Conservation (phyloP, 1,139 yeast species). For the Hyphopichia fennica region DNA sequence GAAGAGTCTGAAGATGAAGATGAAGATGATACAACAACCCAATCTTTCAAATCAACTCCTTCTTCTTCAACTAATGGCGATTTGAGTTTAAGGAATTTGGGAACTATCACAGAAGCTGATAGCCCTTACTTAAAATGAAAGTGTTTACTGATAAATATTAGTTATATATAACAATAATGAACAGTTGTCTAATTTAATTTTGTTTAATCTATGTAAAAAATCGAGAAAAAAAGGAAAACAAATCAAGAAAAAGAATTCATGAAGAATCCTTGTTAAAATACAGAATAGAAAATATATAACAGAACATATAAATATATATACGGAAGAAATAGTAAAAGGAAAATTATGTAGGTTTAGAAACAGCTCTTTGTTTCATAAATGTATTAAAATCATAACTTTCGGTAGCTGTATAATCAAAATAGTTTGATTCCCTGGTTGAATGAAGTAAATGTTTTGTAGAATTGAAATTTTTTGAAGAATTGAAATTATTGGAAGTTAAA, state of each 20-base stretch:
- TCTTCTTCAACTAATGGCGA: conserved; percentile 1
- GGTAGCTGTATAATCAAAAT: conserved; percentile 32
- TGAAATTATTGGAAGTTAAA: no score
- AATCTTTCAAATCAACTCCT: conserved; percentile 1
- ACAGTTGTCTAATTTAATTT: no score
- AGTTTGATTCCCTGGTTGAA: conserved; percentile 12
- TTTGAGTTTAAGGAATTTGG: conserved; percentile 7
- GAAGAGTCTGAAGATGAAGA: conserved; percentile 19
- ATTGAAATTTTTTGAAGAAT: neutral
- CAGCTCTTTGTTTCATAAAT: conserved; percentile 30
- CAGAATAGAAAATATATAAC: no score
- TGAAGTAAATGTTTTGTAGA: neutral
- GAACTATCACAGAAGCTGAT: conserved; percentile 16
- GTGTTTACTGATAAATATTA: no score
- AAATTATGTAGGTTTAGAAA: conserved; percentile 2
- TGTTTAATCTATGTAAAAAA: no score
- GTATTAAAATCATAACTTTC: conserved; percentile 38
- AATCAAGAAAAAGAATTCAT: no score
- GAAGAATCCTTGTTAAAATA: no score
- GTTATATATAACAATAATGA: no score
- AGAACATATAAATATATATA: no score
- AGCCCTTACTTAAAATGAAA: conserved; percentile 9
- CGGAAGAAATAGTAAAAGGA: no score
- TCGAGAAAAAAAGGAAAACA: no score
- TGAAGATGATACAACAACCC: conserved; percentile 8